A percentile compares a stretch with the other conserved stretches of the same genome.
These are phyloP conservation scores for Tremellales sp. DNA, from an alignment of 1,284 basidiomycete genomes.

Conservation along the genomic window DNA sequence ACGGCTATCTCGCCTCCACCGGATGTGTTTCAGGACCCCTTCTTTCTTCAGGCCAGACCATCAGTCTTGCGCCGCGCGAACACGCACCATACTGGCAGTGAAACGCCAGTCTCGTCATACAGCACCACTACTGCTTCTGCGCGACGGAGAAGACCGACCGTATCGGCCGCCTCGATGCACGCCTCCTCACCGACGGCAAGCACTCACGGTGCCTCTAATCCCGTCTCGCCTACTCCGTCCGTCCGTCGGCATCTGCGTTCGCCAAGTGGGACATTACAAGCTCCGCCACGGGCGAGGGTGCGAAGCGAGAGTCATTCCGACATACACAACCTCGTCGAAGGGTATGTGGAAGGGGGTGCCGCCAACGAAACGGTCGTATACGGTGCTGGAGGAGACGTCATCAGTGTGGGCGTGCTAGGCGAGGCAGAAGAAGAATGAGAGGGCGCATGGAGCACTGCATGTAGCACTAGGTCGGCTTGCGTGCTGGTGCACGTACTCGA, in stretches of 20 bases:
- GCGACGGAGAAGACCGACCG: conserved; percentile 21
- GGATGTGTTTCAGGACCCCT: neutral
- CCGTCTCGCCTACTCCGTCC: conserved; percentile 30
- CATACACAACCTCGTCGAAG: conserved; percentile 42
- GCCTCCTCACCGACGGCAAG: conserved; percentile 17
- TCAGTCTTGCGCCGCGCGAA: neutral
- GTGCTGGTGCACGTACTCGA: too few species aligned
- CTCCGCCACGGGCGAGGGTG: conserved; percentile 32
- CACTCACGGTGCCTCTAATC: conserved; percentile 9
- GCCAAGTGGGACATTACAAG: conserved; percentile 5
- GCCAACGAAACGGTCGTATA: conserved; percentile 47
- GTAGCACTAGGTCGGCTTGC: too few species aligned
- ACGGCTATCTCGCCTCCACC: neutral
- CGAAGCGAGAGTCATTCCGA: conserved; percentile 42
- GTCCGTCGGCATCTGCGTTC: conserved; percentile 27
- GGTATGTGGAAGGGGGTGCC: conserved; percentile 43
- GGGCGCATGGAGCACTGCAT: too few species aligned
- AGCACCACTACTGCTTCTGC: neutral
- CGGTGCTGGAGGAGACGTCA: conserved; percentile 37
- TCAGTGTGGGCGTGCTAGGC: conserved; percentile 37
- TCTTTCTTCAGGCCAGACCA: neutral
- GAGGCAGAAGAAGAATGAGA: conserved; percentile 21
- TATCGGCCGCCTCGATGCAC: conserved; percentile 13
- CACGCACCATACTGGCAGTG: conserved; percentile 3
- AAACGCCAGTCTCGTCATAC: neutral